Evolutionary conservation across 2,329 filamentous ascomycete genomes (phyloP).

Genomic region (Aaosphaeria pasadenensis): DNA sequence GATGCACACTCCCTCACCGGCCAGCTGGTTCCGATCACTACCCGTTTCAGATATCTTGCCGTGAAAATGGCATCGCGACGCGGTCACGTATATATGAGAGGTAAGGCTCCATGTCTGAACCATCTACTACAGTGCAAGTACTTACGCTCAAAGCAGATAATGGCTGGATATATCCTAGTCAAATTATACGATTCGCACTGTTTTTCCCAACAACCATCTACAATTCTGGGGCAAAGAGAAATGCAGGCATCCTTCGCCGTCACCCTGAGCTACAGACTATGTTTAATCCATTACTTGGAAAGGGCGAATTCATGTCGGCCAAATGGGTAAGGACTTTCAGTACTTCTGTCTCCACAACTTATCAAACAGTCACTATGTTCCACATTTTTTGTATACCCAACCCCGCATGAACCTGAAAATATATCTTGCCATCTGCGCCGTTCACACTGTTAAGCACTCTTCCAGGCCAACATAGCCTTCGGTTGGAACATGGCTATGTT

Average conservation of each 20-base stretch:
- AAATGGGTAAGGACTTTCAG: conserved; percentile 10
- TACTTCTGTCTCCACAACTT: neutral
- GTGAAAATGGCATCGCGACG: no score
- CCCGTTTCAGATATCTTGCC: no score
- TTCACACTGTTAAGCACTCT: neutral
- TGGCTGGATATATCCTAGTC: neutral
- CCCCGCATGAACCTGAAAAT: no score
- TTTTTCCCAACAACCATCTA: conserved; percentile 12
- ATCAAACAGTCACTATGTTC: neutral
- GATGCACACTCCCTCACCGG: no score
- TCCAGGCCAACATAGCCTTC: conserved; percentile 8
- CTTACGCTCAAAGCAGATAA: neutral
- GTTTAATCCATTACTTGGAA: conserved; percentile 6
- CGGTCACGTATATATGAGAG: no score
- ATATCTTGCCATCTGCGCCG: no score
- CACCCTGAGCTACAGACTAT: conserved; percentile 8
- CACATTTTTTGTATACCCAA: no score
- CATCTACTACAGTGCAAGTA: no score
- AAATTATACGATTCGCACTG: conserved; percentile 11
- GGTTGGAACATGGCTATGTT: conserved; percentile 11
- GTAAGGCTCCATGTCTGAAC: no score
- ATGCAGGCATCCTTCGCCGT: conserved; percentile 11
- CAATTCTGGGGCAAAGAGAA: conserved; percentile 1
- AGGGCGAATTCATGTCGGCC: conserved; percentile 4
- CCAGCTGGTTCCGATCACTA: no score